These are phyloP conservation scores for Debaryomycetaceae sp. DNA, from an alignment of 1,139 yeast genomes.

Conservation along the genomic window DNA sequence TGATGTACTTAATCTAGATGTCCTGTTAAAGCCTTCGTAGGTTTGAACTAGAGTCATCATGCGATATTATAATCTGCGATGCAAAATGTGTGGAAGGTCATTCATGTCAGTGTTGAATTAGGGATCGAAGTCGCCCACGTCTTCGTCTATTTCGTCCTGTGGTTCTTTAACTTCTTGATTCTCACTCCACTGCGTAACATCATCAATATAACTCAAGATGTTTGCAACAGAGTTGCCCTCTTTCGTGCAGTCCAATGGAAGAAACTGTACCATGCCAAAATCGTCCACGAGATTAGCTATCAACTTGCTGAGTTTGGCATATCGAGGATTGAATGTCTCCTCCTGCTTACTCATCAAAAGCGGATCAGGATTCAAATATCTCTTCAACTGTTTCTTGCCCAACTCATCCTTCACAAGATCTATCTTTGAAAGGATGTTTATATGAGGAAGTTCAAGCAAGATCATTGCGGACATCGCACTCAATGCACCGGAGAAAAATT, in stretches of 20 bases:
- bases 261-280: constrained; percentile 96
- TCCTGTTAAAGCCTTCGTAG: neutral
- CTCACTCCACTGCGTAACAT: constrained; percentile 97
- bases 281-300: constrained; percentile 92
- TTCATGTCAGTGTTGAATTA: neutral
- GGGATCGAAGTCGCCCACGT: constrained; percentile 2
- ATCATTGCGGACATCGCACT: constrained; percentile 99
- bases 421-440: constrained; percentile 79
- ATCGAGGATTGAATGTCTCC: constrained; percentile 64
- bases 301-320: constrained; percentile 66
- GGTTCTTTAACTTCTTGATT: constrained; percentile 97
- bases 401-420: constrained; percentile 80
- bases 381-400: constrained; percentile 70
- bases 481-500: constrained; percentile 91
- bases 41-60: neutral
- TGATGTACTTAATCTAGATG: too few species aligned
- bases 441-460: constrained; percentile 87
- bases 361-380: constrained; percentile 91
- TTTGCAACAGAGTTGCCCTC: constrained; percentile 75
- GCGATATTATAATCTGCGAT: too few species aligned
- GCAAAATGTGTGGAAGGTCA: too few species aligned
- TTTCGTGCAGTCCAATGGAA: constrained; percentile 82
- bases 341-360: constrained; percentile 41
- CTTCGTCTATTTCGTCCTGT: constrained; percentile 59
- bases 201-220: constrained; percentile 89